Percentiles rank a stretch among this genome's conserved stretches.
These are phyloP conservation scores for Phlebiopsis gigantea DNA, from an alignment of 768 basidiomycete species.

Conservation along the genomic window DNA sequence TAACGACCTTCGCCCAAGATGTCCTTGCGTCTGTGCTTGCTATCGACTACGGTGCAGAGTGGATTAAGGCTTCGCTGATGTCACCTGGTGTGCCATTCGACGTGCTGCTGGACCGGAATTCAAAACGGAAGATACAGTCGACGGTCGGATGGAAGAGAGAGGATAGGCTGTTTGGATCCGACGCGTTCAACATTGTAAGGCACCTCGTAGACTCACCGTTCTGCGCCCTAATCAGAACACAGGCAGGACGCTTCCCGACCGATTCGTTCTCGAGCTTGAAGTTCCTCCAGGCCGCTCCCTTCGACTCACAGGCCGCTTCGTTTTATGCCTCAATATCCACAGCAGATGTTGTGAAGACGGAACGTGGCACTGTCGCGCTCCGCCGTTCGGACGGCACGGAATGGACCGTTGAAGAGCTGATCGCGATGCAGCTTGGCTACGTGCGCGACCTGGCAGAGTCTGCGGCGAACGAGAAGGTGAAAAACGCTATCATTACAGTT, in stretches of 20 bases:
- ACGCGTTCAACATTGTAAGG: slow-evolving; percentile 85
- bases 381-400: slow-evolving; percentile 55
- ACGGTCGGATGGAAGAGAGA: slow-evolving; percentile 89
- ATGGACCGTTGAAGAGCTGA: slow-evolving; percentile 85
- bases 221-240: not conserved
- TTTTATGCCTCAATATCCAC: slow-evolving; percentile 40
- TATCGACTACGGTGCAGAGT: slow-evolving; percentile 98
- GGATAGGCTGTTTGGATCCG: slow-evolving; percentile 84
- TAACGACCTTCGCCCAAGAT: slow-evolving; percentile 15
- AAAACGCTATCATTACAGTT: slow-evolving; percentile 84
- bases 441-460: slow-evolving; percentile 83
- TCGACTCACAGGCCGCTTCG: slow-evolving; percentile 49
- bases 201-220: not conserved
- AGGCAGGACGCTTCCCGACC: slow-evolving; percentile 90
- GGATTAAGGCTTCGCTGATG: slow-evolving; percentile 87
- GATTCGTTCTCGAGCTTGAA: slow-evolving; percentile 87
- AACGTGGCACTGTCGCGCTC: slow-evolving; percentile 57
- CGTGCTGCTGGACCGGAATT: slow-evolving; percentile 93
- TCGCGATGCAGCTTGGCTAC: slow-evolving; percentile 92
- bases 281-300: slow-evolving; percentile 70
- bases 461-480: slow-evolving; percentile 68
- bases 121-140: slow-evolving; percentile 91
- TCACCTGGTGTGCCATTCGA: slow-evolving; percentile 65
- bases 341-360: slow-evolving; percentile 35
- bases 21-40: slow-evolving; percentile 74